Base-by-base conservation (phyloP, 768 basidiomycete species). In the Boletus rubroflammeus region DNA sequence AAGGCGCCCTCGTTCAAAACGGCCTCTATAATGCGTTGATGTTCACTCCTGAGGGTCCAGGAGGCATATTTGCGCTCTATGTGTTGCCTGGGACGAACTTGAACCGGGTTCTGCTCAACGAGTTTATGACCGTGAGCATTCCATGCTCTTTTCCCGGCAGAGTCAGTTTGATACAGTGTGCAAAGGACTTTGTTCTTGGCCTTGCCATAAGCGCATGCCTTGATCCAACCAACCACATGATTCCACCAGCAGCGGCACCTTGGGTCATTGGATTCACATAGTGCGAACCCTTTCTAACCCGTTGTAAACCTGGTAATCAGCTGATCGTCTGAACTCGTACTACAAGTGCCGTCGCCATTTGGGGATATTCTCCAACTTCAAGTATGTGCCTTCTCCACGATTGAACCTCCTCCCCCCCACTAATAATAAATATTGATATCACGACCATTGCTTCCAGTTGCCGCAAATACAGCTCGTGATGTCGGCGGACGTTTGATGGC, bases 381-480 rank as follows among this genome's bases (percentile, higher is more conserved):
- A 67, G 83, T 83, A 61, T 15, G 54, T 51, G 26, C 17, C 36
- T 32, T 47, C 8, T 54, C 34, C 26, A 15, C 41, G n/a, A 38
- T 41, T 23, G 23, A 41, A 39, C 31, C 9, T 5, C 6, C 10
- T n/a, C n/a, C n/a, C n/a, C n/a, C n/a, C n/a, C n/a, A n/a, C n/a
- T n/a, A n/a, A n/a, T n/a, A n/a, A 17, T 21, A 14, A 4, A 45
- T 34, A 14, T 34, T 56, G 23, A 52, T 36, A 47, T 42, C 35
- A 47, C 15, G 11, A 38, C 43, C 14, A 34, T 21, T 43, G 42
- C 6, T 46, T 55, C 9, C 52, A 82, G 79, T 88, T 42, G 76
- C 83, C 14, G 74, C 85, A 32, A 89, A 89, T 67, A 69, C 83
- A 3, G 84, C 85, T 28, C 84, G 86, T 62, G 86, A 88, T 64